phyloP scores from a whole-genome alignment of 345 rosid genomes.

The Populus pruinosa region DNA sequence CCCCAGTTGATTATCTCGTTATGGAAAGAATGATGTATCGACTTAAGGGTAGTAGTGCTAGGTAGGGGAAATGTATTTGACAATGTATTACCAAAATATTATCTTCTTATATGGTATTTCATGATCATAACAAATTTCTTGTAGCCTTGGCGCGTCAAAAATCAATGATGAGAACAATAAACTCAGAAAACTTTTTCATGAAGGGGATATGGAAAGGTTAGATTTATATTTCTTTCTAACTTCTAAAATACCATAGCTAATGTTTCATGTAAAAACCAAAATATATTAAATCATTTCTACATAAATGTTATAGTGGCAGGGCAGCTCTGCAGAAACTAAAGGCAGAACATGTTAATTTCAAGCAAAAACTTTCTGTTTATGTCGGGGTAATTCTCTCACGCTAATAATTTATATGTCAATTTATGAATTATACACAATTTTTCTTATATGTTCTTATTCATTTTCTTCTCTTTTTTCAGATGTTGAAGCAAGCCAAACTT shows the following conservation, averaged over 20 bases:
- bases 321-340: neutral
- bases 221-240: neutral
- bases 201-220: neutral
- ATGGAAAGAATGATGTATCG: neutral
- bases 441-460: neutral
- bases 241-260: neutral
- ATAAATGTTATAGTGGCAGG: neutral
- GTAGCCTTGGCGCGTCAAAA: neutral
- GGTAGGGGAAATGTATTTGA: neutral
- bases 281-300: neutral
- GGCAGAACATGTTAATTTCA: neutral
- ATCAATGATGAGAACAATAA: neutral
- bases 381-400: neutral
- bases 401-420: neutral
- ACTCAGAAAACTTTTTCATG: neutral
- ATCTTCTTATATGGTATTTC: neutral
- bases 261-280: neutral
- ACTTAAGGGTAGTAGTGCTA: conserved; percentile 1
- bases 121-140: neutral
- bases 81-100: neutral
- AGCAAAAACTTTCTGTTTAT: neutral
- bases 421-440: neutral
- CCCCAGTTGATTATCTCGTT: neutral
- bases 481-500: neutral
- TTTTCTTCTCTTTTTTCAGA: neutral